Evolutionary conservation across 164 flowering plant genomes (phyloP), one percentile per base, ranked within the genome.

Genomic region (Vitis riparia): DNA sequence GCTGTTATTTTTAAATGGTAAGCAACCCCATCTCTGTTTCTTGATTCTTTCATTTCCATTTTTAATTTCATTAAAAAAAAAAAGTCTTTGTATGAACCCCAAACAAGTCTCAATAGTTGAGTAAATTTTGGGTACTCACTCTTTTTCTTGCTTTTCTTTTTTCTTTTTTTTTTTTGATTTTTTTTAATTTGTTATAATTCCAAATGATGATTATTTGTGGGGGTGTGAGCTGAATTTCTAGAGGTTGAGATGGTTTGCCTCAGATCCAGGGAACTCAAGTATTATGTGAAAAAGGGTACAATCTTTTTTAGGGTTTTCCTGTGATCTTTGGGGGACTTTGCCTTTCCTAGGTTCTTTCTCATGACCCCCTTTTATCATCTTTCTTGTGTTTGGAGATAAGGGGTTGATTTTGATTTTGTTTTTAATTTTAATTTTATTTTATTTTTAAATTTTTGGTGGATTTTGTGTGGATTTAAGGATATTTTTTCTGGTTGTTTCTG

Each of bases 231-330:
- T 5, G 58, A 44, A 23, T 29, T 66, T 12, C 68, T 69, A 76
- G 80, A 74, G 87, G 87, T 67, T 80, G 77, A 59, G 75, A 76
- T 75, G 70, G 68, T 65, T 85, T 83, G 79, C 91, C 85, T 76
- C 71, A 79, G 87, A 85, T 84, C 83, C 83, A 70, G 87, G 91
- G 80, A 71, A 82, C 78, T 82, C 68, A 50, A 68, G 27, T 59
- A 27, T 72, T 70, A 14, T 64, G 37, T 57, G 69, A 58, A 77
- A 74, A 77, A 63, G 65, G 63, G 51, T 55, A 15, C 63, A 29
- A 50, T 68, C 63, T 69, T 77, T 77, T 68, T 52, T 65, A 59
- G 71, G 77, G 73, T 75, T 82, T 84, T 44, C 87, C 59, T 84
- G 85, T 82, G 87, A 84, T 80, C 81, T 78, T 74, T 69, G 76